Base-by-base conservation (phyloP, 129 eudicot genomes). In the Centrapalus pauciflorus region DNA sequence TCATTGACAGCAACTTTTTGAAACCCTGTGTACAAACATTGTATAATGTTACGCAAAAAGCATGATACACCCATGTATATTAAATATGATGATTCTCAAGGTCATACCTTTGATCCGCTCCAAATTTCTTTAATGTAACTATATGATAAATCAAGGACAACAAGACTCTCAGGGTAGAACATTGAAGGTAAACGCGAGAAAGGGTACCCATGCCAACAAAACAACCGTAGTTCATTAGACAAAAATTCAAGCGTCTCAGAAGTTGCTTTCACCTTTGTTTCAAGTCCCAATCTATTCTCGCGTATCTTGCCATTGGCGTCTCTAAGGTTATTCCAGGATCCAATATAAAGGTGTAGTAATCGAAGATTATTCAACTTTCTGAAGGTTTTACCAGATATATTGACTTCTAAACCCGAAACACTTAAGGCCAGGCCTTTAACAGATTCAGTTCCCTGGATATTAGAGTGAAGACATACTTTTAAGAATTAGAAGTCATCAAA, bases 201-300 rank as follows among this genome's bases (percentile, higher is more conserved):
- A 21, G 80, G 77, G 75, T 26, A 82, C 56, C 72, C 71, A 7
- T 59, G 80, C 83, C 86, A 82, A 69, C 75, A 74, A 57, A 82
- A 65, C 74, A 77, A 58, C 55, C 79, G 57, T 13, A 82, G 55
- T 12, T 64, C 67, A 16, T 29, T 49, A 0, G 83, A 77, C 62
- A 82, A 74, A 4, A 49, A 41, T n/a, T 73, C 56, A 45, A 69
- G 62, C 34, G 27, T n/a, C 58, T 32, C 64, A 7, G 78, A 64
- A 20, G 49, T 33, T 66, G 58, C 58, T 24, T 69, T 75, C 64
- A 82, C 60, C 72, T 66, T 43, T 1, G 16, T 37, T 54, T 73
- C 78, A 29, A 73, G 3, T 21, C 78, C 78, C 46, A 29, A 35
- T 64, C 40, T 73, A 23, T 9, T 54, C 46, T 54, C 27, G 6